Conservation (phyloP, 1,284 basidiomycete genomes). For the Kwoniella shivajii region DNA sequence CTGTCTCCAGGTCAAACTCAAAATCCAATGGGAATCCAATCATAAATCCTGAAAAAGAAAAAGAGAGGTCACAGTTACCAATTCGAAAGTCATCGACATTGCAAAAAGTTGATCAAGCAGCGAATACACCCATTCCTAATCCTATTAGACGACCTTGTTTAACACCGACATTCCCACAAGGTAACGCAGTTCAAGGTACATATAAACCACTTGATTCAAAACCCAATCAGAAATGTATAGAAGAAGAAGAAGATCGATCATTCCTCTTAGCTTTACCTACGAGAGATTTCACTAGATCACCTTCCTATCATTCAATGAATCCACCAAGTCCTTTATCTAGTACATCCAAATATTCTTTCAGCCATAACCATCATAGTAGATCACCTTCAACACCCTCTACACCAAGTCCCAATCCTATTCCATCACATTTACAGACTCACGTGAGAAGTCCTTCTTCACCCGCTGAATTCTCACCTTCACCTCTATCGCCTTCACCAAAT, state of each 20-base stretch:
- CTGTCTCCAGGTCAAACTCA: neutral
- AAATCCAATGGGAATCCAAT: no score
- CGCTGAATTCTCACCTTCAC: constrained; percentile 1
- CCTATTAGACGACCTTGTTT: no score
- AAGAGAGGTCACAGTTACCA: no score
- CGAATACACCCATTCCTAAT: no score
- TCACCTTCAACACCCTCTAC: constrained; percentile 3
- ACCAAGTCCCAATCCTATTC: neutral
- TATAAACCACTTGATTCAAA: neutral
- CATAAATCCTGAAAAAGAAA: no score
- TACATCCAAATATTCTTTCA: neutral
- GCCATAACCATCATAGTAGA: neutral
- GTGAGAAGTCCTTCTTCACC: constrained; percentile 6
- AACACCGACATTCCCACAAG: neutral
- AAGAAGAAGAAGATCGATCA: neutral
- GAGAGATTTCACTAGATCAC: constrained; percentile 4
- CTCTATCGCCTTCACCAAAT: neutral
- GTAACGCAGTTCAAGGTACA: neutral
- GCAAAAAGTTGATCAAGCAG: no score
- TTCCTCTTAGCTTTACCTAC: constrained; percentile 1
- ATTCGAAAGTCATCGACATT: no score
- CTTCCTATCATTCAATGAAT: constrained; percentile 1
- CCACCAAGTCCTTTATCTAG: neutral
- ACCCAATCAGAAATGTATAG: neutral
- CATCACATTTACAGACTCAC: neutral